Evolutionary conservation across 352 stramenopile species (phyloP), one percentile per base, ranked within the genome.

Genomic region (Globisporangium spiculum): DNA sequence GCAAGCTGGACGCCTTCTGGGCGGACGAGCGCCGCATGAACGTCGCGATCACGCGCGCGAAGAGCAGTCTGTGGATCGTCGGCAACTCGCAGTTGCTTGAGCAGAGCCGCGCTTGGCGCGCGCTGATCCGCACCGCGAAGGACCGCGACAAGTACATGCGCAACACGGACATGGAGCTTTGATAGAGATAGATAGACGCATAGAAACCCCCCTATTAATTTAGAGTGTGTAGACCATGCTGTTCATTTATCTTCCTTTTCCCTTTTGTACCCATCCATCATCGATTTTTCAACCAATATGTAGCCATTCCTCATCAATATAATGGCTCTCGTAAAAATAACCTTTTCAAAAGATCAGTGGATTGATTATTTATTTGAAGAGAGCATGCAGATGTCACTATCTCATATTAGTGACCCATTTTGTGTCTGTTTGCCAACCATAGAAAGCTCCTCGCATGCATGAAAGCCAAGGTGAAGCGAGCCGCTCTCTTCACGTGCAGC

Each of bases 11-110:
- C 32, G 81, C 83, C 4, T 99, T 99, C 75, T 92, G 99, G 66
- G 84, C 88, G n/a, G 97, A 99, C 70, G 87, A 98, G 70, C 89
- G 98, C 9, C 92, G 98, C n/a, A 94, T 99, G 75, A 99, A 99
- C 81, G 98, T 99, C 56, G 98, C 98, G 22, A 94, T 99, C 52
- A 99, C 98, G 55, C 81, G 98, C 41, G 97, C 97, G 2, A 98
- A 98, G 77, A 89, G 97, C 61, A 98, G 98, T 75, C 78, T 98
- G 18, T 94, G 86, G 87, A 89, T 94, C 58, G 82, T 94, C 26
- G 87, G 87, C 58, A 93, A 91, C 78, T 90, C 87, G 36, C 73
- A 69, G 34, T 46, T 94, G 62, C 74, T 94, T 48, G 75, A 80
- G 63, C 84, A 92, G 60, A 93, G 83, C 69, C 71, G 70, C 16